Conservation (phyloP, 1,139 yeast species). For the Eremothecium gossypii region DNA sequence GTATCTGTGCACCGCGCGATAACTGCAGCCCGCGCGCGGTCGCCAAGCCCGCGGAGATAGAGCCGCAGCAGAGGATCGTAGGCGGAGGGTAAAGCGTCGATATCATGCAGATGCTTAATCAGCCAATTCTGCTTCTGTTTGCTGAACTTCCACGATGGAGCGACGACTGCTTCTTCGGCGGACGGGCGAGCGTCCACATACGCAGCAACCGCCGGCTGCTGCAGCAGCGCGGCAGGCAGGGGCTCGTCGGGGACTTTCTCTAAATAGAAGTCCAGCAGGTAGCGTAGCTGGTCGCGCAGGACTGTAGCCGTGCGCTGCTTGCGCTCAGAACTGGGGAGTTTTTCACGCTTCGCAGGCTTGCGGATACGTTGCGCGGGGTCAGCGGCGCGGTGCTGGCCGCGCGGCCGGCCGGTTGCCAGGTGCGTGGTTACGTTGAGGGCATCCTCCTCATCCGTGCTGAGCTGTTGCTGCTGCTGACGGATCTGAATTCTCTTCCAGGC, state of each 20-base stretch:
- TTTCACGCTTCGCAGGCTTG: slow-evolving; percentile 44
- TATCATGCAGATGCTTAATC: slow-evolving; percentile 51
- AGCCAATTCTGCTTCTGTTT: slow-evolving; percentile 95
- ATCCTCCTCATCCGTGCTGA: slow-evolving; percentile 21
- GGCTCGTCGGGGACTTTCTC: slow-evolving; percentile 32
- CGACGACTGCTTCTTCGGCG: slow-evolving; percentile 13
- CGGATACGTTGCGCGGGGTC: slow-evolving; percentile 26
- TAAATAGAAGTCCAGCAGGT: slow-evolving; percentile 54
- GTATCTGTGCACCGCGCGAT: slow-evolving; percentile 35
- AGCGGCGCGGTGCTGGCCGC: slow-evolving; percentile 9
- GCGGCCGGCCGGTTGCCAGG: slow-evolving; percentile 34
- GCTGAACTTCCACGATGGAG: slow-evolving; percentile 70
- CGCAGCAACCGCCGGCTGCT: slow-evolving; percentile 5
- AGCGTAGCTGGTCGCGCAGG: slow-evolving; percentile 66
- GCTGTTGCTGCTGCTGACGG: slow-evolving; percentile 23
- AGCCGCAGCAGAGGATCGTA: slow-evolving; percentile 36
- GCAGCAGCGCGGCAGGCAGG: slow-evolving; percentile 5
- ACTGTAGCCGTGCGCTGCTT: slow-evolving; percentile 15
- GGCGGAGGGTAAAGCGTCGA: slow-evolving; percentile 48
- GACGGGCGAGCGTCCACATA: slow-evolving; percentile 2
- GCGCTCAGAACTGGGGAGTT: slow-evolving; percentile 66
- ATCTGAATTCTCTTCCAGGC: slow-evolving; percentile 90
- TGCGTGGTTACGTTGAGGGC: slow-evolving; percentile 35
- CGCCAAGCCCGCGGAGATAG: slow-evolving; percentile 65
- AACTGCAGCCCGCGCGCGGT: slow-evolving; percentile 54